Evolutionary conservation across 306 rosid species (phyloP).

Genomic region (Castanea sativa): DNA sequence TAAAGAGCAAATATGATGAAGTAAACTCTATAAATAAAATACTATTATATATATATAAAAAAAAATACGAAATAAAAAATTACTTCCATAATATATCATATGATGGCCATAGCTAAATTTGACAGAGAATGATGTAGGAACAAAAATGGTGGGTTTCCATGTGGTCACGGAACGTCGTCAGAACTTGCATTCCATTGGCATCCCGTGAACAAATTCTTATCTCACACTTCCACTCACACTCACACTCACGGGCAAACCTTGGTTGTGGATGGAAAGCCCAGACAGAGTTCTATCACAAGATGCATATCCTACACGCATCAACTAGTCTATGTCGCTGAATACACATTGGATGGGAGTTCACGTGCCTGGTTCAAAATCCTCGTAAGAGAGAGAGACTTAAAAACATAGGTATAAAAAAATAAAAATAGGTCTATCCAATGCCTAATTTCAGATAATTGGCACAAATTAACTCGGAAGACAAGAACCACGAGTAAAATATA

Average conservation of each 20-base stretch:
- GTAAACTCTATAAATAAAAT: too few species aligned
- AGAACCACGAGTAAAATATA: neutral
- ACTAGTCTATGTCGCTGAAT: neutral
- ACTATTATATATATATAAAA: too few species aligned
- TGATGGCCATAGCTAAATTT: neutral
- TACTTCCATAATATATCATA: too few species aligned
- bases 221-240: neutral
- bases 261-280: neutral
- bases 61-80: too few species aligned
- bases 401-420: neutral
- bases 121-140: neutral
- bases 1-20: too few species aligned
- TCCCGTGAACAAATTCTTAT: conserved; percentile 15
- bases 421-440: neutral
- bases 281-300: neutral
- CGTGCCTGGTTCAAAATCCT: neutral
- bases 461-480: neutral
- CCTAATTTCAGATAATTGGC: neutral
- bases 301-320: neutral
- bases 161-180: neutral
- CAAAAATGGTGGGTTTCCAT: conserved; percentile 10
- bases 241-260: conserved; percentile 10
- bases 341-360: neutral
- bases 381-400: neutral
- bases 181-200: neutral